Evolutionary conservation across 768 basidiomycete genomes (phyloP).

Genomic region (Amanita inopinata): DNA sequence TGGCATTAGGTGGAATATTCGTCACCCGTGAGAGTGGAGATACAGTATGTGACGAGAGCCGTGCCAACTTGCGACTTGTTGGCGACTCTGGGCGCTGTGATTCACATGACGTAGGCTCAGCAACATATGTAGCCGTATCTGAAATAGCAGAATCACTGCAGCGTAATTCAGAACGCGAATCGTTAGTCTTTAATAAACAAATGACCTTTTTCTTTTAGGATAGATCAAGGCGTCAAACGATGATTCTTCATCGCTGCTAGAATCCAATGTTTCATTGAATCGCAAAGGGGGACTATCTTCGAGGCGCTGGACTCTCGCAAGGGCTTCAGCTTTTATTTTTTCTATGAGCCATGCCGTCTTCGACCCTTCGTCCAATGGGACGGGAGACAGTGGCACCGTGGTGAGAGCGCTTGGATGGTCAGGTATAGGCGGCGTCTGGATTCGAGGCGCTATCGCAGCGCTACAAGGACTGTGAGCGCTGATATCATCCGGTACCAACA

Average conservation of each 20-base stretch:
- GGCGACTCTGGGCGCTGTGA: too few relatives aligned
- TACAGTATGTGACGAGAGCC: too few relatives aligned
- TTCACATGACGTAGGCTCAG: too few relatives aligned
- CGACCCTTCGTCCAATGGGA: slow-evolving; percentile 24
- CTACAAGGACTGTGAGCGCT: neutral
- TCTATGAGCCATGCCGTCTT: slow-evolving; percentile 55
- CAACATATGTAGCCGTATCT: too few relatives aligned
- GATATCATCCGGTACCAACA: neutral
- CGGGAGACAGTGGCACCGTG: slow-evolving; percentile 20
- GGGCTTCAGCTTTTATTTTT: slow-evolving; percentile 54
- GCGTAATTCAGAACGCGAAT: too few relatives aligned
- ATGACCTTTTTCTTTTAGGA: slow-evolving; percentile 9
- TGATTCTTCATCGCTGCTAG: slow-evolving; percentile 40
- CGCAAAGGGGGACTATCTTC: slow-evolving; percentile 29
- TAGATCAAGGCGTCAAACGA: neutral
- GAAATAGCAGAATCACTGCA: too few relatives aligned
- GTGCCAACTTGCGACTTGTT: too few relatives aligned
- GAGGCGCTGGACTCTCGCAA: slow-evolving; percentile 34
- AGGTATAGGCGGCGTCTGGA: slow-evolving; percentile 14
- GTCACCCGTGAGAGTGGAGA: too few relatives aligned
- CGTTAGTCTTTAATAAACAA: too few relatives aligned
- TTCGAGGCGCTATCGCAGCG: neutral
- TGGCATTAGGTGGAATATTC: too few relatives aligned
- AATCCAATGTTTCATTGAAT: slow-evolving; percentile 37
- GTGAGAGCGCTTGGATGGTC: slow-evolving; percentile 13